Conservation (phyloP, 1,139 yeast species). For the Candida mesenterica region DNA sequence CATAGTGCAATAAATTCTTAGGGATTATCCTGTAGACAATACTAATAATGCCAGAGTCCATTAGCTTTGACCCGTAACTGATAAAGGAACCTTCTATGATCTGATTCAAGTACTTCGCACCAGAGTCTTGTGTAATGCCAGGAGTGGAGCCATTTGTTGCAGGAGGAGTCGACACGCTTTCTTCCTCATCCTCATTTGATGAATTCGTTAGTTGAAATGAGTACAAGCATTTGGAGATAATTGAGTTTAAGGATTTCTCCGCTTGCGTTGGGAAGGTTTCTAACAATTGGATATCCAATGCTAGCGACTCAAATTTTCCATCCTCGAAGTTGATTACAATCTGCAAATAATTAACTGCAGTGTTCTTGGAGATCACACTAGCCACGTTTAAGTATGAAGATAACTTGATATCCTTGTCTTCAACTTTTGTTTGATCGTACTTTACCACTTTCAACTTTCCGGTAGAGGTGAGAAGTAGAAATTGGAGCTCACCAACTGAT, state of each 20-base stretch:
- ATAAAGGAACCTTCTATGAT: constrained; percentile 29
- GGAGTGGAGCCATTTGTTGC: constrained; percentile 8
- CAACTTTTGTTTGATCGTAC: background rate
- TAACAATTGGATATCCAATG: constrained; percentile 9
- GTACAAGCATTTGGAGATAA: constrained; percentile 22
- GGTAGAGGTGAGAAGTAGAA: constrained; percentile 6
- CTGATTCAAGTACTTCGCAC: constrained; percentile 22
- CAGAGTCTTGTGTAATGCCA: constrained; percentile 8
- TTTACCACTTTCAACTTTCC: constrained; percentile 7
- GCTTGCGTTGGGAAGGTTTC: background rate
- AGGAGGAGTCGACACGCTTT: background rate
- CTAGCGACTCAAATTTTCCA: constrained; percentile 26
- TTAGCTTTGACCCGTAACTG: constrained; percentile 24
- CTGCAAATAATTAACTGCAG: constrained; percentile 2
- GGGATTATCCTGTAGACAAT: constrained; percentile 29
- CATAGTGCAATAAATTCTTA: constrained; percentile 29
- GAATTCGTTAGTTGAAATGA: constrained; percentile 29
- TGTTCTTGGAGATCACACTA: constrained; percentile 5
- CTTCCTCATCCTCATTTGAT: constrained; percentile 20
- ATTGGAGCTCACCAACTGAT: background rate
- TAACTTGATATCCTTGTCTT: constrained; percentile 2
- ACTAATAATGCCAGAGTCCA: constrained; percentile 23
- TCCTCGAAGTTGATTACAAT: constrained; percentile 25
- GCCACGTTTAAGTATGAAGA: constrained; percentile 6
- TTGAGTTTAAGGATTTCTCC: constrained; percentile 14